Evolutionary conservation across 108 stramenopile species (phyloP).

Genomic region (Cyclotella sp.): DNA sequence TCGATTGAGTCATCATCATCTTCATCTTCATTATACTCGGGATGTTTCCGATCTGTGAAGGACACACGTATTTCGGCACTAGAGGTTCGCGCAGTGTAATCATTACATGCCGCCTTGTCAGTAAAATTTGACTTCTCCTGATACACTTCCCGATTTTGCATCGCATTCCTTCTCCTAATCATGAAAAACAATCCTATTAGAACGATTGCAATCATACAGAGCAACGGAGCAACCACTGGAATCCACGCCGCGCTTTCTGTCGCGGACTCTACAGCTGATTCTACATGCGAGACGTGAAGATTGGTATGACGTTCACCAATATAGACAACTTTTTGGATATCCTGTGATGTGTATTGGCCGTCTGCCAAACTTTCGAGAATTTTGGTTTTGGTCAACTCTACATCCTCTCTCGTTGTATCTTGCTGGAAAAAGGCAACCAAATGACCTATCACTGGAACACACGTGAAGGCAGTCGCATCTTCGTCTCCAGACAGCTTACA

Average conservation of each 20-base stretch:
- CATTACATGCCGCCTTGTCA: neutral
- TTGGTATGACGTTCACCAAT: neutral
- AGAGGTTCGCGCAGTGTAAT: neutral
- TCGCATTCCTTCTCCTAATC: neutral
- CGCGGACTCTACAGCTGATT: neutral
- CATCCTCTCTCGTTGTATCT: neutral
- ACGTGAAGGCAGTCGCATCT: neutral
- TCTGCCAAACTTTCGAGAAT: neutral
- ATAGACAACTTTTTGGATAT: neutral
- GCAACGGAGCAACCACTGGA: neutral
- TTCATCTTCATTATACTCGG: no score
- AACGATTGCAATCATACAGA: neutral
- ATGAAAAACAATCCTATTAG: neutral
- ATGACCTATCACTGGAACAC: slow-evolving; percentile 14
- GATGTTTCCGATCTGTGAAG: no score
- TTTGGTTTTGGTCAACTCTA: neutral
- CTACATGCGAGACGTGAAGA: neutral
- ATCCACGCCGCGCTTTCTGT: neutral
- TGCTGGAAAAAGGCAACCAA: neutral
- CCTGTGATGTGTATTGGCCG: neutral
- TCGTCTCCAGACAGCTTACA: neutral
- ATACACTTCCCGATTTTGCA: neutral
- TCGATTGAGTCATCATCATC: no score
- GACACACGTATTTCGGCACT: no score
- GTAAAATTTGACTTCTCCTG: neutral